Conservation (phyloP, 768 basidiomycete genomes). For the Boletus fagicola region DNA sequence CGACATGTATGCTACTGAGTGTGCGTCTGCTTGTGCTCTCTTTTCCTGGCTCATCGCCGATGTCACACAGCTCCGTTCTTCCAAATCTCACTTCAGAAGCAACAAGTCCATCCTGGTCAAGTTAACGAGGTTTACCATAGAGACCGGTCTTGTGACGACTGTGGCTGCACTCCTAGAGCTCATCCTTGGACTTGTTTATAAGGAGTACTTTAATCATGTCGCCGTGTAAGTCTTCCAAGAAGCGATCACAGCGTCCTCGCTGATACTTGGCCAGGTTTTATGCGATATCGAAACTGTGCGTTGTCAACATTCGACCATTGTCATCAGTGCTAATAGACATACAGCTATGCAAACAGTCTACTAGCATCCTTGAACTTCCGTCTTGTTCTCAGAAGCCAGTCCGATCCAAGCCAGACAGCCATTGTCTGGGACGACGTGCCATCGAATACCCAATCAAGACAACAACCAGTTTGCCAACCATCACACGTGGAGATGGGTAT, state of each 20-base stretch:
- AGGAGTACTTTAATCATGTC: slow-evolving; percentile 1
- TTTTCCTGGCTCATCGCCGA: too few relatives aligned
- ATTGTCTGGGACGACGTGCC: slow-evolving; percentile 4
- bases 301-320: not conserved
- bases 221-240: slow-evolving; percentile 17
- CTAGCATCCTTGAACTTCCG: slow-evolving; percentile 20
- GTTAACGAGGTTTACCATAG: slow-evolving; percentile 23
- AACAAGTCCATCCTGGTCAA: slow-evolving; percentile 4
- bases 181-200: slow-evolving; percentile 9
- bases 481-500: too few relatives aligned
- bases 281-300: slow-evolving; percentile 17
- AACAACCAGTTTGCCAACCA: not conserved
- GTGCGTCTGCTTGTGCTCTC: too few relatives aligned
- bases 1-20: too few relatives aligned
- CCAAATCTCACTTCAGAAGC: slow-evolving; percentile 2
- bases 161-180: slow-evolving; percentile 19
- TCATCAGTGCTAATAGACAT: not conserved
- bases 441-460: not conserved
- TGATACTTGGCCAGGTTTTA: slow-evolving; percentile 8
- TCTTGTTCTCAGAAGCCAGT: slow-evolving; percentile 2
- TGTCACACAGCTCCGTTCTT: slow-evolving; percentile 13
- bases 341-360: slow-evolving; percentile 20
- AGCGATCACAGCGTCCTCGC: not conserved
- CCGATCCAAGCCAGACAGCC: not conserved
- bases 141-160: slow-evolving; percentile 26